Conservation (phyloP, 768 basidiomycete genomes). For the Pisolithus sp. region DNA sequence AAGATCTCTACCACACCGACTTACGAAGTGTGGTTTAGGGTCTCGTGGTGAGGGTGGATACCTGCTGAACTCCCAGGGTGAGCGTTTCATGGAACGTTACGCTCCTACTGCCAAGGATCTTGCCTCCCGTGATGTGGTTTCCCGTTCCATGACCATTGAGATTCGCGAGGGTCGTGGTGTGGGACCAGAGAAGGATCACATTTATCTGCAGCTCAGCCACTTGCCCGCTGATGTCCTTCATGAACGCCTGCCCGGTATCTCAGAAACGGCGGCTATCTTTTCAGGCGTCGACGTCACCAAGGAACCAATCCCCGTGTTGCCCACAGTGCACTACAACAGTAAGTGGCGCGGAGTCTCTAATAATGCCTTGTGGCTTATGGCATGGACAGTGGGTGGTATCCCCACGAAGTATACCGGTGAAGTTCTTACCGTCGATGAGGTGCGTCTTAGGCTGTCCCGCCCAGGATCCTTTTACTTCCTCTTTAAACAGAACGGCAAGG, state of each 20-base stretch:
- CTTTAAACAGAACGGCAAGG: conserved; percentile 61
- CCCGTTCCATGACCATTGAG: conserved; percentile 98
- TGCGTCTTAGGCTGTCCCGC: conserved; percentile 8
- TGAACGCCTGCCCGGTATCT: conserved; percentile 97
- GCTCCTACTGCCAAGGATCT: conserved; percentile 99
- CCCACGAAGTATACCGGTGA: conserved; percentile 98
- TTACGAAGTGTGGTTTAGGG: conserved; percentile 39
- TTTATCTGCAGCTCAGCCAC: conserved; percentile 95
- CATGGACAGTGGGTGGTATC: conserved; percentile 90
- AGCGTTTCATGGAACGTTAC: conserved; percentile 99
- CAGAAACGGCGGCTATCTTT: conserved; percentile 98
- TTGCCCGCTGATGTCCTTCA: conserved; percentile 92
- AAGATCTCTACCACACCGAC: neutral
- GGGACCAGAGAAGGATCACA: conserved; percentile 96
- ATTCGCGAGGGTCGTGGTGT: conserved; percentile 99
- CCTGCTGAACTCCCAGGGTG: conserved; percentile 95
- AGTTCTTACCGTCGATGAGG: conserved; percentile 79
- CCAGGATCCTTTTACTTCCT: neutral
- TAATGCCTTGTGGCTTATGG: conserved; percentile 1
- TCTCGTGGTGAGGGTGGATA: conserved; percentile 99
- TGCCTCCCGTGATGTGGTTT: conserved; percentile 98
- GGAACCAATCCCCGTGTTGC: conserved; percentile 97
- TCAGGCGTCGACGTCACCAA: conserved; percentile 99
- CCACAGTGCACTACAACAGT: conserved; percentile 99
- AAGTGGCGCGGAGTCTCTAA: conserved; percentile 28